Conservation (phyloP, 768 basidiomycete genomes). For the Auriscalpium vulgare region DNA sequence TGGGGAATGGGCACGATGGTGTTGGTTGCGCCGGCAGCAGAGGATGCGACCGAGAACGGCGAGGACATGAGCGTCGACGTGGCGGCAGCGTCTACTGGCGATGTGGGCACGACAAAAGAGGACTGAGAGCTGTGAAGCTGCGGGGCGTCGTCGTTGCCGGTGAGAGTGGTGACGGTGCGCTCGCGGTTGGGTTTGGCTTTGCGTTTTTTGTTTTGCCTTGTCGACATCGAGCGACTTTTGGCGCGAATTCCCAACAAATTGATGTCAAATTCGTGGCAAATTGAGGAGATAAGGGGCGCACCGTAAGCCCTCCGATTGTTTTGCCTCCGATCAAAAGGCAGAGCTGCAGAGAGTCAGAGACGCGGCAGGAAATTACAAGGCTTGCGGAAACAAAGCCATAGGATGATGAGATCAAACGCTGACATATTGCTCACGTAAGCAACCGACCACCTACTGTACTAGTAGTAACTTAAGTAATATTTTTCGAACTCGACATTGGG, state of each 20-base stretch:
- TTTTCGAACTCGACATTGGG: no score
- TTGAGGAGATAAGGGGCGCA: no score
- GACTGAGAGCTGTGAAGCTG: not conserved
- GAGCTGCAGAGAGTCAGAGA: no score
- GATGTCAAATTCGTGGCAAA: no score
- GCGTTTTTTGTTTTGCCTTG: constrained; percentile 57
- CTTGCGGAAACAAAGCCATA: no score
- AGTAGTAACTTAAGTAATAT: no score
- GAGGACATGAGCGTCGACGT: not conserved
- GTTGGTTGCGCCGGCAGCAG: not conserved
- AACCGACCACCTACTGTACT: no score
- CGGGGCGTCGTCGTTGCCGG: constrained; percentile 18
- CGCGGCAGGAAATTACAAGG: no score
- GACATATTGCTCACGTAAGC: no score
- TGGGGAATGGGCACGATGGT: constrained; percentile 11
- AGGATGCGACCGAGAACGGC: not conserved
- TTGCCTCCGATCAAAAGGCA: no score
- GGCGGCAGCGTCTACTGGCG: not conserved
- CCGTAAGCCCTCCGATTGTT: no score
- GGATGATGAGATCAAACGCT: no score
- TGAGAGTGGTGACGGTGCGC: constrained; percentile 62
- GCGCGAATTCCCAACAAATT: not conserved
- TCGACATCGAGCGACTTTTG: constrained; percentile 34
- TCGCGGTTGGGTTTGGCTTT: constrained; percentile 51
- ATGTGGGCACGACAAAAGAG: not conserved